These are phyloP conservation scores for Akanthomyces lecanii DNA, from an alignment of 2,329 filamentous ascomycete genomes.

Conservation along the genomic window DNA sequence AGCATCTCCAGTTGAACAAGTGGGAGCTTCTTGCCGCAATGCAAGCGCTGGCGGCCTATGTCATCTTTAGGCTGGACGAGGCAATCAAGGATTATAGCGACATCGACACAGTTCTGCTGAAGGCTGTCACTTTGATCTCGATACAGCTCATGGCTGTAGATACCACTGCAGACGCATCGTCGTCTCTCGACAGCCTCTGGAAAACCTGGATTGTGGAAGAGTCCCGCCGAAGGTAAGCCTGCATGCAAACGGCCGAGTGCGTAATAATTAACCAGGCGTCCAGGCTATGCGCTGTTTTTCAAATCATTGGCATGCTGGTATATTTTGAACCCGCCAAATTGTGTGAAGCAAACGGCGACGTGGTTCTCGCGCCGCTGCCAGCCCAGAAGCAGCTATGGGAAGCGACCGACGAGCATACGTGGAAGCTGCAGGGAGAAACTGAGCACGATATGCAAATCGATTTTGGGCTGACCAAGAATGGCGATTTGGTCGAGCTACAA, in stretches of 20 bases:
- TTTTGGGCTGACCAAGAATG: conserved; percentile 2
- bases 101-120: conserved; percentile 8
- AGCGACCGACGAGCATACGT: background rate
- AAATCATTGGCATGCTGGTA: conserved; percentile 8
- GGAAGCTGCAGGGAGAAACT: background rate
- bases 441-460: background rate
- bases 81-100: background rate
- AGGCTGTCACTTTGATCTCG: conserved; percentile 11
- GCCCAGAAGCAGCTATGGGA: conserved; percentile 8
- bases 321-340: conserved; percentile 1
- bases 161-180: background rate
- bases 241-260: background rate
- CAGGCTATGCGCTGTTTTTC: conserved; percentile 11
- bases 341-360: background rate
- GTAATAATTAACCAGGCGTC: background rate
- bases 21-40: conserved; percentile 17
- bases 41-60: conserved; percentile 16
- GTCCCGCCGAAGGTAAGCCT: conserved; percentile 6
- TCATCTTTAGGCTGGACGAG: conserved; percentile 13
- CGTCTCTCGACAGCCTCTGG: background rate
- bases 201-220: conserved; percentile 13
- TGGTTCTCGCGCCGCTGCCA: conserved; percentile 5
- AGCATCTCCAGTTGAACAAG: conserved; percentile 2
- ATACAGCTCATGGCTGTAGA: conserved; percentile 4
- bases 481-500: background rate